Evolutionary conservation across 129 eudicot species (phyloP).

Genomic region (Tagetes patula): DNA sequence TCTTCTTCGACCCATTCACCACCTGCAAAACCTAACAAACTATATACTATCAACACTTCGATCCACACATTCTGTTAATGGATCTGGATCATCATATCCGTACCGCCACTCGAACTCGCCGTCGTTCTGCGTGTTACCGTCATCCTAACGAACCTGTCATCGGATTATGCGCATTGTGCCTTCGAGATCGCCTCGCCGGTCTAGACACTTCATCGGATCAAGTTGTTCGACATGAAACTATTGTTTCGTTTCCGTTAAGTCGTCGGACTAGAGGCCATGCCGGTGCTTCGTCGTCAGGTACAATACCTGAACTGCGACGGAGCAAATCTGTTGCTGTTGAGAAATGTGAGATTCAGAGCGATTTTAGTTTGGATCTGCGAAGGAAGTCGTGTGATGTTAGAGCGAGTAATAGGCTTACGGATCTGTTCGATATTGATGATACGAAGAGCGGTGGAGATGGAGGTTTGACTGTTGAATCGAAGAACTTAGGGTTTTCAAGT

Average conservation of each 20-base stretch:
- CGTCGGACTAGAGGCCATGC: slow-evolving; percentile 23
- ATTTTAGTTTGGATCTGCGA: slow-evolving; percentile 46
- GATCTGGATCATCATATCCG: slow-evolving; percentile 37
- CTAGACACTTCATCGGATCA: slow-evolving; percentile 44
- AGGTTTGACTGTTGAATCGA: slow-evolving; percentile 49
- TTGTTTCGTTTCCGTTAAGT: slow-evolving; percentile 16
- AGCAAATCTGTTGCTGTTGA: slow-evolving; percentile 61
- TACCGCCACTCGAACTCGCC: slow-evolving; percentile 53
- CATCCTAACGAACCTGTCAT: slow-evolving; percentile 71
- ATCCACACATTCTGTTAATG: slow-evolving; percentile 27
- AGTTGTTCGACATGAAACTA: slow-evolving; percentile 20
- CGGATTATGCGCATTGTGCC: slow-evolving; percentile 84
- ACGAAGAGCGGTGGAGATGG: slow-evolving; percentile 26
- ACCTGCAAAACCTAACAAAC: slow-evolving; percentile 8
- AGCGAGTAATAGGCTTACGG: slow-evolving; percentile 30
- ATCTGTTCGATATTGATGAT: slow-evolving; percentile 38
- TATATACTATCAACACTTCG: background rate
- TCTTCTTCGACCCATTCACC: background rate
- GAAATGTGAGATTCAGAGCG: slow-evolving; percentile 37
- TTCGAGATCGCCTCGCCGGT: slow-evolving; percentile 78
- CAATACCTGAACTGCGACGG: slow-evolving; percentile 64
- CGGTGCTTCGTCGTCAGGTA: slow-evolving; percentile 15
- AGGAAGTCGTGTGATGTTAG: slow-evolving; percentile 61
- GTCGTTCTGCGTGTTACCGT: slow-evolving; percentile 68
- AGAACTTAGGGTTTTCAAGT: slow-evolving; percentile 52